Evolutionary conservation across 148 eudicot genomes (phyloP), one percentile per base, ranked within the genome.

Genomic region (Silene conica): DNA sequence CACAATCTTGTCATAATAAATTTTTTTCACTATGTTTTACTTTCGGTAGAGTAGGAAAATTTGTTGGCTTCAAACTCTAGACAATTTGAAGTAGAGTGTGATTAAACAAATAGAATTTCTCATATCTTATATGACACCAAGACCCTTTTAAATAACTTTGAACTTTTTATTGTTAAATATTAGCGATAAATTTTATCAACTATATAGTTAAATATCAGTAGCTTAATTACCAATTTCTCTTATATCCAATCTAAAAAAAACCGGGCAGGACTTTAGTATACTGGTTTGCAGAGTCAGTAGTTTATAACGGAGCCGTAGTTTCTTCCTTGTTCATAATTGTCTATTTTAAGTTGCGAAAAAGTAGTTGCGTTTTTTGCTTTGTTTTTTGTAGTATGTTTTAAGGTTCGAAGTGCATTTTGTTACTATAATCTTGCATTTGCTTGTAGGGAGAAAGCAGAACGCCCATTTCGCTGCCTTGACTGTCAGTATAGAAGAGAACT

Each of bases 401-500:
- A 15, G 9, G 55, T 13, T 12, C 5, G 55, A 11, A 3, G 16
- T 12, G 55, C 16, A 50, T 48, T 48, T 19, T 59, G 43, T 78
- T 71, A 19, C 19, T 41, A 6, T 67, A 46, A 25, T 62, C 1
- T 76, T 54, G n/a, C 59, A 57, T 48, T 80, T 70, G 52, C 75
- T 63, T 82, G 73, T 78, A 93, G 98, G 94, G 96, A 89, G 80
- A 93, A 85, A 86, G 77, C 86, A 41, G 92, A 89, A 45, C 88
- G 94, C 13, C 92, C 94, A 70, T 93, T 93, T 75, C 98, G 94
- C 60, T 93, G 96, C 76, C 98, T 93, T 74, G 93, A 90, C 56
- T 80, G 87, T 77, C 90, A 86, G 58, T 93, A 93, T 67, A 84
- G 98, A 80, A 87, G 93, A 82, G 96, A 90, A 81, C 89, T 93